Evolutionary conservation across 1,284 basidiomycete genomes (phyloP).

Genomic region (Bjerkandera adusta): DNA sequence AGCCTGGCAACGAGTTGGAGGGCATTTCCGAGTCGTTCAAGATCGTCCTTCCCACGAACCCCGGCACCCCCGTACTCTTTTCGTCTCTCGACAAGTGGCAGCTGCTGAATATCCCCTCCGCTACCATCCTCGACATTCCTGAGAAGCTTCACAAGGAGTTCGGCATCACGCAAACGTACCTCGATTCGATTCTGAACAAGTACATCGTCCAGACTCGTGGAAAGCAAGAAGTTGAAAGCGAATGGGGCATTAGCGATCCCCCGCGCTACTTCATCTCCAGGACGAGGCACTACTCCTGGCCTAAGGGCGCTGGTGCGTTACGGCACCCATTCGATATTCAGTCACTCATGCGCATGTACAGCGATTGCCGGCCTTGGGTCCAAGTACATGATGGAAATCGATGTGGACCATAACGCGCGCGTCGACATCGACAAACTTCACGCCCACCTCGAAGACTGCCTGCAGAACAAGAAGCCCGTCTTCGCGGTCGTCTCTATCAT

Average conservation of each 20-base stretch:
- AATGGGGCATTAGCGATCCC: slow-evolving; percentile 25
- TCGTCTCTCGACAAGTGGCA: slow-evolving; percentile 29
- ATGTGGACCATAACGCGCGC: slow-evolving; percentile 37
- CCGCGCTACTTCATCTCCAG: slow-evolving; percentile 29
- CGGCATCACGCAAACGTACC: slow-evolving; percentile 25
- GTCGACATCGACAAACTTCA: slow-evolving; percentile 32
- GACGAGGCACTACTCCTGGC: slow-evolving; percentile 48
- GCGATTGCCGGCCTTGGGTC: slow-evolving; percentile 43
- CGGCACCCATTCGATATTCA: neutral
- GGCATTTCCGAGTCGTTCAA: slow-evolving; percentile 32
- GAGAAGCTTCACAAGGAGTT: slow-evolving; percentile 26
- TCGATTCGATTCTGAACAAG: slow-evolving; percentile 24
- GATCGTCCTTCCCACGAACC: slow-evolving; percentile 24
- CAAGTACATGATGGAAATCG: slow-evolving; percentile 34
- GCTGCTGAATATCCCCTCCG: slow-evolving; percentile 31
- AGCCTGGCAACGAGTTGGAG: slow-evolving; percentile 24
- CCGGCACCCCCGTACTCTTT: slow-evolving; percentile 23
- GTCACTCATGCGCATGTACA: too few species aligned
- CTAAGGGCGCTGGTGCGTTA: slow-evolving; percentile 42
- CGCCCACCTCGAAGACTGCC: slow-evolving; percentile 29
- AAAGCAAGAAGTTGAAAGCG: slow-evolving; percentile 31
- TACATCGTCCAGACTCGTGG: slow-evolving; percentile 38
- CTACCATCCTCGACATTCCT: slow-evolving; percentile 30
- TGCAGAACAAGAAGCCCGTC: slow-evolving; percentile 31
- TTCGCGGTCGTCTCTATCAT: slow-evolving; percentile 44